These are phyloP conservation scores for Cystoderma amianthinum DNA, from an alignment of 768 basidiomycete genomes.

Conservation along the genomic window DNA sequence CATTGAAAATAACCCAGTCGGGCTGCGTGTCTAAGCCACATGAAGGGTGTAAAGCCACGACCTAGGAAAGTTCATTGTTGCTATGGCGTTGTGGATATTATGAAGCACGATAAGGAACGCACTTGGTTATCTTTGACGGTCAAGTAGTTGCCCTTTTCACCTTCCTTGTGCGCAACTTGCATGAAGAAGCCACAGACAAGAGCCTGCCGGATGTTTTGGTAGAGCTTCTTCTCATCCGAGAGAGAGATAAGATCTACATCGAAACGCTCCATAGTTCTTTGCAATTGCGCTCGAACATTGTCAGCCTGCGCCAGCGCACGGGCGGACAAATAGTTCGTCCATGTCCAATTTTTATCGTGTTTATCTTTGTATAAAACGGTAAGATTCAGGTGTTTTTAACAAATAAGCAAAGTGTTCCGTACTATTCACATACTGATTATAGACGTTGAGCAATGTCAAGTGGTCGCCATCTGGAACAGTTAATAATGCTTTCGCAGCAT, in stretches of 20 bases:
- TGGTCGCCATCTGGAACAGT: conserved; percentile 97
- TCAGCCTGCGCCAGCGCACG: conserved; percentile 87
- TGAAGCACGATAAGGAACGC: conserved; percentile 10
- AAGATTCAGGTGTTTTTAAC: no score
- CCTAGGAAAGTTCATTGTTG: conserved; percentile 20
- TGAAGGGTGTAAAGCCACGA: conserved; percentile 76
- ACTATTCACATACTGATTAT: conserved; percentile 88
- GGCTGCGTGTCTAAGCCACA: conserved; percentile 84
- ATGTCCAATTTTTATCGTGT: conserved; percentile 82
- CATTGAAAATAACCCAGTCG: conserved; percentile 91
- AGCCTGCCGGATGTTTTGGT: conserved; percentile 69
- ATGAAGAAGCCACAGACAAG: conserved; percentile 95
- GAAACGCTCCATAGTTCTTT: conserved; percentile 86
- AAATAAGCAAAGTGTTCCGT: no score
- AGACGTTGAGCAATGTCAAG: conserved; percentile 89
- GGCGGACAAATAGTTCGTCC: conserved; percentile 81
- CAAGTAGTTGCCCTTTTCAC: conserved; percentile 79
- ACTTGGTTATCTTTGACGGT: conserved; percentile 96
- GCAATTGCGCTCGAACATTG: conserved; percentile 85
- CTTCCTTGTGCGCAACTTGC: conserved; percentile 95
- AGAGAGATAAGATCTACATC: conserved; percentile 72
- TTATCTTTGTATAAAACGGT: no score
- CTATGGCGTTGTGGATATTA: neutral
- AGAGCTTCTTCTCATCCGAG: conserved; percentile 64
- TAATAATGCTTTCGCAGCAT: conserved; percentile 82